phyloP scores from a whole-genome alignment of 192 early-diverging fungal genomes.

The Paraglomus brasilianum region DNA sequence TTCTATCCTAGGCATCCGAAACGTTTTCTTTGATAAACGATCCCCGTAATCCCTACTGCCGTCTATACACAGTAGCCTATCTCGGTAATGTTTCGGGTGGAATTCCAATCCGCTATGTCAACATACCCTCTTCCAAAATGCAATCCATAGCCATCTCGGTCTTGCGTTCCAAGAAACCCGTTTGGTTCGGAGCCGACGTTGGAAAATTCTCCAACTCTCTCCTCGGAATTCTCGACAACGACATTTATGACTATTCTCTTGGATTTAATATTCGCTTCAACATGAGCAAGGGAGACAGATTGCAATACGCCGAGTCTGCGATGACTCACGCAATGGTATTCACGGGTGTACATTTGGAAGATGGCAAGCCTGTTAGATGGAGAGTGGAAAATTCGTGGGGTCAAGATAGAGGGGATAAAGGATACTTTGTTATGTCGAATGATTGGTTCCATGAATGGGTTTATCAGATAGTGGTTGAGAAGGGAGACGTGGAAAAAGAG shows the following conservation, averaged over 20 bases:
- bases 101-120: slow-evolving; percentile 65
- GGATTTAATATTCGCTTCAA: slow-evolving; percentile 63
- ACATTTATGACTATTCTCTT: slow-evolving; percentile 62
- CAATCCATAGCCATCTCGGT: slow-evolving; percentile 60
- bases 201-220: slow-evolving; percentile 58
- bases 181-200: slow-evolving; percentile 80
- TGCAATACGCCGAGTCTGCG: slow-evolving; percentile 67
- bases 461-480: slow-evolving; percentile 78
- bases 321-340: slow-evolving; percentile 86
- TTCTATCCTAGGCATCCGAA: slow-evolving; percentile 46
- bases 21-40: slow-evolving; percentile 72
- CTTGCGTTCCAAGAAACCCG: slow-evolving; percentile 60
- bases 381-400: slow-evolving; percentile 77
- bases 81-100: slow-evolving; percentile 74
- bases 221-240: slow-evolving; percentile 61
- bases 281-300: slow-evolving; percentile 64
- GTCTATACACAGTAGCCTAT: slow-evolving; percentile 69
- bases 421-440: slow-evolving; percentile 77
- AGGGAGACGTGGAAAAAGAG: slow-evolving; percentile 56
- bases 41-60: slow-evolving; percentile 63
- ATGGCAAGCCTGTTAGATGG: slow-evolving; percentile 68
- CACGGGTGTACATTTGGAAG: slow-evolving; percentile 66
- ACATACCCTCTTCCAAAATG: slow-evolving; percentile 52
- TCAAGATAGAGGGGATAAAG: slow-evolving; percentile 62
- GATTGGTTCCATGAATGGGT: slow-evolving; percentile 77